Evolutionary conservation across 768 basidiomycete genomes (phyloP).

Genomic region (Chalciporus pseudorubinellus): DNA sequence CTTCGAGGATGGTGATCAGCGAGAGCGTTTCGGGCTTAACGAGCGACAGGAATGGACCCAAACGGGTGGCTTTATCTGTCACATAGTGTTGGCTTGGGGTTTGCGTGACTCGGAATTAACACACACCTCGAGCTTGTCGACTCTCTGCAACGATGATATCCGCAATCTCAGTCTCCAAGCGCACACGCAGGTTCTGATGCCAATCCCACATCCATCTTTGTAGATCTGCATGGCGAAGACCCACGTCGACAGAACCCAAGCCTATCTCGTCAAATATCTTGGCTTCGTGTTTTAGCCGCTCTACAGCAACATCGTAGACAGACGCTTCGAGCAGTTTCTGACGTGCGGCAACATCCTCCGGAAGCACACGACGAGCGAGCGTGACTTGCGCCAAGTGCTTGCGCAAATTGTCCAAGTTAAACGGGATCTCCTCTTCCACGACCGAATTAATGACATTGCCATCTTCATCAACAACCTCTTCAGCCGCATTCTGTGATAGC

Average conservation of each 20-base stretch:
- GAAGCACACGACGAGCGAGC: slow-evolving; percentile 60
- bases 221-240: slow-evolving; percentile 49
- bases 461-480: slow-evolving; percentile 19
- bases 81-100: neutral
- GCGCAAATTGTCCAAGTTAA: slow-evolving; percentile 72
- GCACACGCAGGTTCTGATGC: slow-evolving; percentile 58
- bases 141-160: slow-evolving; percentile 41
- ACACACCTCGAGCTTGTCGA: slow-evolving; percentile 19
- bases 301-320: slow-evolving; percentile 78
- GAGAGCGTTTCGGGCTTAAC: slow-evolving; percentile 78
- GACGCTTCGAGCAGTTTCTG: slow-evolving; percentile 84
- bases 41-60: slow-evolving; percentile 74
- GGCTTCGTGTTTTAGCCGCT: slow-evolving; percentile 63
- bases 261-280: slow-evolving; percentile 58
- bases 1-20: slow-evolving; percentile 83
- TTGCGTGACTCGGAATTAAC: neutral
- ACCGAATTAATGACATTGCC: slow-evolving; percentile 22
- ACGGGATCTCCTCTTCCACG: slow-evolving; percentile 50
- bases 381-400: slow-evolving; percentile 63
- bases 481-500: slow-evolving; percentile 13
- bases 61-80: slow-evolving; percentile 20
- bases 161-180: slow-evolving; percentile 51
- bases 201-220: slow-evolving; percentile 86
- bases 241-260: slow-evolving; percentile 43
- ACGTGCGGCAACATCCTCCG: slow-evolving; percentile 66